phyloP scores from a whole-genome alignment of 2,329 filamentous ascomycete species.

The Epichloe glyceriae region DNA sequence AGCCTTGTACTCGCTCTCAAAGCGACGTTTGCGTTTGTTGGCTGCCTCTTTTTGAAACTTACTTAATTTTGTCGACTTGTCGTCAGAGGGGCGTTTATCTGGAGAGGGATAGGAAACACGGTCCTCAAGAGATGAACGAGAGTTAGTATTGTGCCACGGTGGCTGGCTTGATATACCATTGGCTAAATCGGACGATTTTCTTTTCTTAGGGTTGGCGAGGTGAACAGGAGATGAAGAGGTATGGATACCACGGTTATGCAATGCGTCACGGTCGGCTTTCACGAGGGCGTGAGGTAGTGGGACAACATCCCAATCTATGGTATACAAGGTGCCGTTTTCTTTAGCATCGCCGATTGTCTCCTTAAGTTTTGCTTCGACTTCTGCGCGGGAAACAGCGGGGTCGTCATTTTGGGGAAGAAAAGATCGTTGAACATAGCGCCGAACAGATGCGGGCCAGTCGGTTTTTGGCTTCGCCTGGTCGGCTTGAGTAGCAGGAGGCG shows the following conservation, averaged over 20 bases:
- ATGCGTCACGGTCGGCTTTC: slow-evolving; percentile 50
- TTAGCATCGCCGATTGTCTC: slow-evolving; percentile 73
- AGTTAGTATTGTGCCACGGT: slow-evolving; percentile 66
- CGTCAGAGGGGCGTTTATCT: slow-evolving; percentile 31
- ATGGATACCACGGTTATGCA: slow-evolving; percentile 24
- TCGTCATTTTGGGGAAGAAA: slow-evolving; percentile 65
- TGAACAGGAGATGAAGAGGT: slow-evolving; percentile 13
- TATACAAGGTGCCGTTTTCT: slow-evolving; percentile 56
- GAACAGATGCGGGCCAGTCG: slow-evolving; percentile 72
- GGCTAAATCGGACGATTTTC: slow-evolving; percentile 61
- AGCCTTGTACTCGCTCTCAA: slow-evolving; percentile 54
- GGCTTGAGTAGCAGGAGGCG: slow-evolving; percentile 13
- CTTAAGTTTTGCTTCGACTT: slow-evolving; percentile 78
- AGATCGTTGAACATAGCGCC: slow-evolving; percentile 77
- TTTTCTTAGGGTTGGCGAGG: slow-evolving; percentile 50
- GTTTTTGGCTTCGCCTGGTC: slow-evolving; percentile 44
- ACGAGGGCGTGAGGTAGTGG: slow-evolving; percentile 79
- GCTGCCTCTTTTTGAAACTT: slow-evolving; percentile 76
- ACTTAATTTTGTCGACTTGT: slow-evolving; percentile 48
- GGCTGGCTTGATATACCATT: slow-evolving; percentile 42
- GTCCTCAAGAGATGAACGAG: slow-evolving; percentile 48
- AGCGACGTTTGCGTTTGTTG: slow-evolving; percentile 82
- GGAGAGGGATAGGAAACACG: slow-evolving; percentile 53
- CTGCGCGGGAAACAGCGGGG: slow-evolving; percentile 45
- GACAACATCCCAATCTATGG: slow-evolving; percentile 70